Conservation (phyloP, 768 basidiomycete genomes). For the Crassisporium funariophilum region DNA sequence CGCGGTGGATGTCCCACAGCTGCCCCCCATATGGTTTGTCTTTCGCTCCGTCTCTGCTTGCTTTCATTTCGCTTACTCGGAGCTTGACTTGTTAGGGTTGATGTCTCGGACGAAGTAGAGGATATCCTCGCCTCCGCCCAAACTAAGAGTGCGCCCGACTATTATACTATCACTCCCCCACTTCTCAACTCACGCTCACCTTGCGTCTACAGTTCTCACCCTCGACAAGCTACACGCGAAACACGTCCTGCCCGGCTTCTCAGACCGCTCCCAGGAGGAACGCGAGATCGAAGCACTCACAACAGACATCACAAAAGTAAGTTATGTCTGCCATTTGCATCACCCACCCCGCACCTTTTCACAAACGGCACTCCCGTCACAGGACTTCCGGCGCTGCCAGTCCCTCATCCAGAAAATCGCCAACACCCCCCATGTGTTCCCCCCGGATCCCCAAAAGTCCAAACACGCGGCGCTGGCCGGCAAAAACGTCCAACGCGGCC, state of each 20-base stretch:
- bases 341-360: constrained; percentile 8
- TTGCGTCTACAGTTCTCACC: constrained; percentile 59
- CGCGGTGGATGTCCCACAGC: constrained; percentile 53
- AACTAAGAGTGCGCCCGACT: constrained; percentile 84
- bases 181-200: constrained; percentile 19
- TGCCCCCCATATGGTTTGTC: constrained; percentile 86
- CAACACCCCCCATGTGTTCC: constrained; percentile 61
- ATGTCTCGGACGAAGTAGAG: constrained; percentile 88
- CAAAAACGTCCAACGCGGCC: constrained; percentile 92
- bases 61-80: constrained; percentile 15
- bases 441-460: constrained; percentile 48
- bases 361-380: constrained; percentile 15
- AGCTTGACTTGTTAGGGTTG: constrained; percentile 66
- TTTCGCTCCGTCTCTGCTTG: no score
- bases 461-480: constrained; percentile 62
- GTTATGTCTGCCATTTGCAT: constrained; percentile 40
- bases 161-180: constrained; percentile 28
- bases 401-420: constrained; percentile 77
- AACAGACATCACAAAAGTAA: constrained; percentile 84
- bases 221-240: constrained; percentile 97
- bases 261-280: constrained; percentile 93
- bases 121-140: constrained; percentile 68
- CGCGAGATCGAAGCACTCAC: constrained; percentile 89
- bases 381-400: constrained; percentile 69
- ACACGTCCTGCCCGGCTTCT: constrained; percentile 93